Base-by-base conservation (phyloP, 495 filamentous ascomycete genomes). In the Annulohypoxylon stygium region DNA sequence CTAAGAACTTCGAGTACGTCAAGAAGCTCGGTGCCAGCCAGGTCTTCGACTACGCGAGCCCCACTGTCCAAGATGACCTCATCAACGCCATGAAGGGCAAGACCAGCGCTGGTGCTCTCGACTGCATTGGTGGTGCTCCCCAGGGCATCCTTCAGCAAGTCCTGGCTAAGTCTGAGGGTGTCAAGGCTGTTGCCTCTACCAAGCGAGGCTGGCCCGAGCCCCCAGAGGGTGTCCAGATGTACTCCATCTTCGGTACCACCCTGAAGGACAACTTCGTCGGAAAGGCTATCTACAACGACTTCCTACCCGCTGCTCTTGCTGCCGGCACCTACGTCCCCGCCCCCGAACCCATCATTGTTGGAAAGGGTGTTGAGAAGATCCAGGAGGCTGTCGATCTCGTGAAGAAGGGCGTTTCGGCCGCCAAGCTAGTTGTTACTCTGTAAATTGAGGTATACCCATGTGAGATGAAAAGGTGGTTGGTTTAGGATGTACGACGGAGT, bases 21-120 rank as follows among this genome's bases (percentile, higher is more conserved):
- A 85, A 83, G 69, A 70, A 61, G 1, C 81, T 90, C 0, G 90
- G 90, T 4, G 90, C 90, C 2, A 80, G 57, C 23, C 58, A 81
- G n/a, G 86, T 84, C 1, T 88, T 90, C 59, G 89, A 93, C 77
- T 90, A 92, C 77, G 80, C 80, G 7, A 65, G 75, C 48, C 16
- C 73, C 4, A 71, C 76, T 48, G 69, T 82, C 14, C 74, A 81
- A 16, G 66, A 74, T 3, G 72, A 81, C 10, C 62, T 85, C 3
- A 63, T 81, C 9, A 59, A 65, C 7, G 79, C 79, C 18, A 53
- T 80, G 20, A 76, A 79, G 64, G 73, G 69, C 5, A 70, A 68
- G 69, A 72, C 37, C 11, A 65, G 33, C n/a, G 74, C 57, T n/a
- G 75, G 70, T 30, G 74, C 70, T 26, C 58, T 74, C 2, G 71